Evolutionary conservation across 768 basidiomycete species (phyloP).

Genomic region (Naganishia friedmannii): DNA sequence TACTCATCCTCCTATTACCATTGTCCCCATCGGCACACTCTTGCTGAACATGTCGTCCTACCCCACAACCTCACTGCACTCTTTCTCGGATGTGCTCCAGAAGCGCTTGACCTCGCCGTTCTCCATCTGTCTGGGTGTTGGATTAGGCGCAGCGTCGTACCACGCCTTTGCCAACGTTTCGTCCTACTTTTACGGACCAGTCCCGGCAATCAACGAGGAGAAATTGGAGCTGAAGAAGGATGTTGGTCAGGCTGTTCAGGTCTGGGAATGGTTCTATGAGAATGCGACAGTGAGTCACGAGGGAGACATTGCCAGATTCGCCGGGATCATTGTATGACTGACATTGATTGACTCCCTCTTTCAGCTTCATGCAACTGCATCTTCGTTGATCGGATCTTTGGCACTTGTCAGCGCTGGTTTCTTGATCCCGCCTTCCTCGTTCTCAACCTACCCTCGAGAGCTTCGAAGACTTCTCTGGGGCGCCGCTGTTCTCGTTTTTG

Average conservation of each 20-base stretch:
- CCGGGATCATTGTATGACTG: not conserved
- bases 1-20: not conserved
- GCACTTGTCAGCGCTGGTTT: conserved; percentile 23
- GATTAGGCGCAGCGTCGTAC: conserved; percentile 21
- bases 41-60: conserved; percentile 21
- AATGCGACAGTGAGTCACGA: conserved; percentile 25
- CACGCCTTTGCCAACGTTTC: conserved; percentile 21
- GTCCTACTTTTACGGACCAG: conserved; percentile 22
- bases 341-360: not conserved
- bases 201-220: not conserved
- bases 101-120: conserved; percentile 27
- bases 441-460: conserved; percentile 29
- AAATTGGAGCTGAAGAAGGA: conserved; percentile 26
- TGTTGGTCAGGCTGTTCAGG: conserved; percentile 26
- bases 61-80: conserved; percentile 16
- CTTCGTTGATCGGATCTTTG: conserved; percentile 25
- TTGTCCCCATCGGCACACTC: not conserved
- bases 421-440: conserved; percentile 28
- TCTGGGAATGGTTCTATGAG: conserved; percentile 32
- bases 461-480: conserved; percentile 27
- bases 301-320: not conserved
- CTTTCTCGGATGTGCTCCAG: conserved; percentile 25
- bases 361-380: conserved; percentile 13
- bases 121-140: conserved; percentile 30
- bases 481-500: conserved; percentile 17